Evolutionary conservation across 441 rosid species (phyloP).

Genomic region (Rhodomyrtus psidioides): DNA sequence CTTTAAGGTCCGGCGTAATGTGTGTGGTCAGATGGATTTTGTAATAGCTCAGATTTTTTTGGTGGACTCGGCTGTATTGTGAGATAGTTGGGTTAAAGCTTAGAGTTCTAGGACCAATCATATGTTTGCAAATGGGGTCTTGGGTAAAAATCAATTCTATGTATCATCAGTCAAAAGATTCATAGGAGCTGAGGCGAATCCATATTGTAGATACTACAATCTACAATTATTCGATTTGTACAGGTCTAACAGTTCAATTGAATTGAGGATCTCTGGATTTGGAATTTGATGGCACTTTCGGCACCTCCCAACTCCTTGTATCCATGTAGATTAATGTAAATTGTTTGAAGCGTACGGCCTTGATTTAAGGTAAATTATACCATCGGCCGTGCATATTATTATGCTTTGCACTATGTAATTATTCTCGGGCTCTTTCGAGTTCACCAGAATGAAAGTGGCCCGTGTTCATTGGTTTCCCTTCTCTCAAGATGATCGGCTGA

Average conservation of each 20-base stretch:
- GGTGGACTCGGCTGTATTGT: neutral
- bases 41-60: neutral
- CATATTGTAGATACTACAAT: neutral
- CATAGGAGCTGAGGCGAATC: neutral
- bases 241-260: neutral
- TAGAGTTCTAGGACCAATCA: neutral
- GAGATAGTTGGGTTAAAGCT: neutral
- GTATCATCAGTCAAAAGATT: neutral
- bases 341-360: neutral
- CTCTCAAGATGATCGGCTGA: neutral
- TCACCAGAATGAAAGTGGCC: neutral
- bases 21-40: neutral
- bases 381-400: neutral
- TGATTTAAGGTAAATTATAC: neutral
- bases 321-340: neutral
- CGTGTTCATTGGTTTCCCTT: neutral
- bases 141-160: neutral
- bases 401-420: neutral
- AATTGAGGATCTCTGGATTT: neutral
- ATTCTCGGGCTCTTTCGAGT: neutral
- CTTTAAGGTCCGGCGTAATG: neutral
- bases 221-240: neutral
- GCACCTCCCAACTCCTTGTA: neutral
- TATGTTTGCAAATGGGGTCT: neutral
- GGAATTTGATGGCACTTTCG: neutral